Base-by-base conservation (phyloP, 2,329 filamentous ascomycete genomes). In the Pseudogymnoascus sp. region DNA sequence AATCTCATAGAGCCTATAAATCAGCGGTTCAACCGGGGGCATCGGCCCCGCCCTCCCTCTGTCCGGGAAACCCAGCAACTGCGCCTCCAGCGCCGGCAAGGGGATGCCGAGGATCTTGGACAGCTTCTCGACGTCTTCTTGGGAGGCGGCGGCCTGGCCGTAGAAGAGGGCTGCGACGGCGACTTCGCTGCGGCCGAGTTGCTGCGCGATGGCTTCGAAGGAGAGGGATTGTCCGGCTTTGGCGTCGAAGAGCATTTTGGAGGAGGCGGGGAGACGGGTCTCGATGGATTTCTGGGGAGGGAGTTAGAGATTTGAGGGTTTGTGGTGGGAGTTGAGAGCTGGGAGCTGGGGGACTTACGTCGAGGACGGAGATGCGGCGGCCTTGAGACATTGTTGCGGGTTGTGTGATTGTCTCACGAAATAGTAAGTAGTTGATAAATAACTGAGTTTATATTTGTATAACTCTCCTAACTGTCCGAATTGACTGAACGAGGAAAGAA, bases 1-100 rank as follows among this genome's bases (percentile, higher is more conserved):
- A 71, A 97, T 89, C 80, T 97, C 93, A 73, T 91, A 97, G 63
- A 97, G 74, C 2, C 93, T 81, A 74, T 97, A 97, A 71, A 97
- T 92, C 67, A 95, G 75, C 4, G 91, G 91, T 72, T 96, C 91
- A 62, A 83, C 86, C 0, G 90, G 90, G 0, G 90, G 90, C 89
- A 94, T 92, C 62, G 91, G 88, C 1, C 90, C 84, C 0, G 86
- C 82, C 60, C 85, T 80, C 35, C 92, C 92, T 2, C 92, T 83
- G 73, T 96, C 90, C 0, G 91, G 92, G 70, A 89, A 92, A 0
- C 85, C 88, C 35, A 79, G 78, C 64, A 94, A 78, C 68, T 90
- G 83, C 3, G 78, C 76, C 60, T 81, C 78, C 2, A 96, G 79
- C 1, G 71, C 69, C 11, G 76, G 76, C 57, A 80, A 75, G 4